Evolutionary conservation across 208 protist species (phyloP), one percentile per base, ranked within the genome.

Genomic region (Trypanosomatidae sp.): DNA sequence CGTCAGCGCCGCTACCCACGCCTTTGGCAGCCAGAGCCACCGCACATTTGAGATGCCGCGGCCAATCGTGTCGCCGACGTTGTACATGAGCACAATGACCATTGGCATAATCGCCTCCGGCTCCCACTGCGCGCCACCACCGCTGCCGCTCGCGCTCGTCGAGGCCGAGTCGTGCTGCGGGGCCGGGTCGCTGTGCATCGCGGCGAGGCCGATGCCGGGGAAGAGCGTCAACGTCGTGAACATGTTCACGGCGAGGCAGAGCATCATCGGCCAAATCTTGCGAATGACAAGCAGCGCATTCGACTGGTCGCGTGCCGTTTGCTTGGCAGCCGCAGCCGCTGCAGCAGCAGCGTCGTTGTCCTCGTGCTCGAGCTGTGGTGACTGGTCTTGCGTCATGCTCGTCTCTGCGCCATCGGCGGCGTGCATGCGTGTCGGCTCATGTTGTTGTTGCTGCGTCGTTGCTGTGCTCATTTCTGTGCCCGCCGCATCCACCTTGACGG

Each of bases 51-150:
- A 23, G 2, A 48, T n/a, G 19, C 56, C 30, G 19, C 62, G 62
- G n/a, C 51, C 63, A 27, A 65, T 28, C 0, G 53, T 49, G 20
- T 66, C 57, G 18, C 48, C 57, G n/a, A 33, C 49, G 38, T 61
- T 66, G 38, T 51, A 70, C 61, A 67, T 67, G 21, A 55, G 39
- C 43, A 69, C 57, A 5, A 71, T 33, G 4, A 72, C 45, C 63
- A 60, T 63, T 38, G 54, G 52, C 58, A 63, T 67, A 6, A 69
- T 42, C 21, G 49, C 42, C 52, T 69, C 44, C 18, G 33, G 33
- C 21, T 48, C 44, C 54, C 56, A 61, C 39, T 53, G 19, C n/a
- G 49, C 48, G 6, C 3, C 46, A 30, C 57, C 43, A 18, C 13
- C 51, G 6, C 2, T 0, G 3, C 10, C 15, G 8, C 7, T 32